Evolutionary conservation across 2,329 filamentous ascomycete genomes (phyloP), one percentile per base, ranked within the genome.

Genomic region (Cladosporium sp.): DNA sequence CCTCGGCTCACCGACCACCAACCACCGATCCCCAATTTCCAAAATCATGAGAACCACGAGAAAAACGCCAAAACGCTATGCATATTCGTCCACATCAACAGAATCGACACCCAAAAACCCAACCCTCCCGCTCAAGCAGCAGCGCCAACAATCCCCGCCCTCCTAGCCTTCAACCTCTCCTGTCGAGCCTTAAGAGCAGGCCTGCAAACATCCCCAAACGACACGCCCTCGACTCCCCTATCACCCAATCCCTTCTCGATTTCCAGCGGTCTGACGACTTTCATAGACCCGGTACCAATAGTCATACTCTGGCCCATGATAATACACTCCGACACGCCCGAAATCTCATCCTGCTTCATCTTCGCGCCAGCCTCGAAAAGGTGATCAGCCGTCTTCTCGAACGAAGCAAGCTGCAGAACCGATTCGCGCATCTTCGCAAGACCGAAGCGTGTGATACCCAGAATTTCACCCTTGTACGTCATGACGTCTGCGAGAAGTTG

Each of bases 331-430:
- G 82, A 88, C 8, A 98, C 93, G 61, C 93, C 93, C 67, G 95
- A 88, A 53, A 98, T 94, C 55, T 81, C 78, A 71, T 98, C 93
- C 22, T 82, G 85, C 75, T 96, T 96, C 78, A 94, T 94, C 50
- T 85, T 84, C 4, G 89, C 87, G 6, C 91, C 93, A 2, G 93
- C 93, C 56, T 96, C 92, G 63, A 98, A 98, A 35, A 98, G 72
- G 70, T 98, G 93, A 66, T 98, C 93, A 0, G 93, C 90, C 40
- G 93, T 98, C 79, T 97, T 97, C 71, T 98, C 93, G 65, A 98
- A 98, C 15, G 86, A 92, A 0, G 93, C 93, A 11, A 98, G 78
- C 69, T 98, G 93, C 50, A 98, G 74, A 9, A 97, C 93, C 13
- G 82, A 88, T 68, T 98, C 93, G 45, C 93, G 80, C 86, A 95